Conservation (phyloP, 2,329 filamentous ascomycete genomes). For the Cytospora paraplurivora region DNA sequence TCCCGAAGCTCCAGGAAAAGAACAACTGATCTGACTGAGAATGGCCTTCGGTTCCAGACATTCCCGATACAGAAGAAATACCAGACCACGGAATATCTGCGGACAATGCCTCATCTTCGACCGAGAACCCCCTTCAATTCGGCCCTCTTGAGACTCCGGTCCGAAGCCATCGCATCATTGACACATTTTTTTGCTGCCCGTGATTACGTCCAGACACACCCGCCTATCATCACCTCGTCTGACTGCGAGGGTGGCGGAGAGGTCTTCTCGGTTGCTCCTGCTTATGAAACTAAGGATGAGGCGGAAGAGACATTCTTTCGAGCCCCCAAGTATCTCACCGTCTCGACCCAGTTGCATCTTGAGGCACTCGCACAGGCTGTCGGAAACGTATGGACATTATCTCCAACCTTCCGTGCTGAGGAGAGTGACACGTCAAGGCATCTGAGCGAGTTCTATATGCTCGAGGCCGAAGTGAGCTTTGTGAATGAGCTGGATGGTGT, state of each 20-base stretch:
- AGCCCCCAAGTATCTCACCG: constrained; percentile 88
- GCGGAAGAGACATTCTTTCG: constrained; percentile 70
- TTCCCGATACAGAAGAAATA: constrained; percentile 97
- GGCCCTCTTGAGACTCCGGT: constrained; percentile 78
- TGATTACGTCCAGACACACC: constrained; percentile 81
- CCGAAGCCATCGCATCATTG: constrained; percentile 72
- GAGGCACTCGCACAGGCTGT: constrained; percentile 89
- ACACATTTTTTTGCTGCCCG: constrained; percentile 73
- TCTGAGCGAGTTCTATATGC: constrained; percentile 98
- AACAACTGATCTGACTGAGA: constrained; percentile 25
- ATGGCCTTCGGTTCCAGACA: constrained; percentile 54
- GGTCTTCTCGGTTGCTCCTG: constrained; percentile 73
- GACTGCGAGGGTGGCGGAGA: constrained; percentile 97
- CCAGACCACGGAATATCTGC: constrained; percentile 84
- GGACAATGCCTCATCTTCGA: constrained; percentile 85
- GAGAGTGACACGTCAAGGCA: constrained; percentile 91
- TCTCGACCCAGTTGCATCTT: constrained; percentile 91
- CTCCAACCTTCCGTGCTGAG: constrained; percentile 91
- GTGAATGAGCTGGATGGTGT: constrained; percentile 68
- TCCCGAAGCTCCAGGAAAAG: neutral
- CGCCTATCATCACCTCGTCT: constrained; percentile 92
- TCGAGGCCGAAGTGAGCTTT: constrained; percentile 89
- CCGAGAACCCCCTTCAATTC: constrained; percentile 80
- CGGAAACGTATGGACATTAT: constrained; percentile 89
- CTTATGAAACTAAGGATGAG: constrained; percentile 38